These are phyloP conservation scores for Achaetomiella virescens DNA, from an alignment of 495 filamentous ascomycete species.

Conservation along the genomic window DNA sequence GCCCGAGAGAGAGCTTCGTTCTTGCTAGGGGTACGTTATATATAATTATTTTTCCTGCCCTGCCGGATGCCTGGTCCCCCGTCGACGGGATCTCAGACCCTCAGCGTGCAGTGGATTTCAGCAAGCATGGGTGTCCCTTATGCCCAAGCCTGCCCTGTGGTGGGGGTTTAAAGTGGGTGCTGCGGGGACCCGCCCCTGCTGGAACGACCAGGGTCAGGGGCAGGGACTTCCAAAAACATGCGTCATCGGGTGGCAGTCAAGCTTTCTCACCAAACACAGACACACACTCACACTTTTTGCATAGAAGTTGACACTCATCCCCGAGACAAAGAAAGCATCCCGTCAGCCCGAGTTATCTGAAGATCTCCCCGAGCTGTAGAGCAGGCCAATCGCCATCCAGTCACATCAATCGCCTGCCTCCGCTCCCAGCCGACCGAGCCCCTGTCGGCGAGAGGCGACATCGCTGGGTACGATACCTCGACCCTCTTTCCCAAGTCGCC, in stretches of 20 bases:
- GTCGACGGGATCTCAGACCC: neutral
- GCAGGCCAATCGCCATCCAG: conserved; percentile 44
- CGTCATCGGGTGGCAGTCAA: neutral
- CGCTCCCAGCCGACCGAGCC: conserved; percentile 36
- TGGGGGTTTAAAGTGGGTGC: no score
- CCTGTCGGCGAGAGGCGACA: conserved; percentile 46
- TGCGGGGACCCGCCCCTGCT: no score
- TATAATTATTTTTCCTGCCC: neutral
- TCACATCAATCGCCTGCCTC: conserved; percentile 24
- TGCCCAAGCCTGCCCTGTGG: no score
- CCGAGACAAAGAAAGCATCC: neutral
- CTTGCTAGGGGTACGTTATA: neutral
- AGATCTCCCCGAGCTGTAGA: conserved; percentile 14
- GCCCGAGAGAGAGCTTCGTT: neutral
- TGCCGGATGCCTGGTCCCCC: neutral
- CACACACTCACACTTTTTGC: neutral
- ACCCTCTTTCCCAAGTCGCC: no score
- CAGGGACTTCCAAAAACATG: no score
- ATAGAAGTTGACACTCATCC: conserved; percentile 1
- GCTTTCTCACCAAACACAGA: neutral
- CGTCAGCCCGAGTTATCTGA: neutral
- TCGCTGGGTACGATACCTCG: conserved; percentile 39
- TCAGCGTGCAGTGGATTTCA: no score
- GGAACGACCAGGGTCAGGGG: no score
- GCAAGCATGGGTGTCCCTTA: no score